Percentiles rank a stretch among this genome's conserved stretches.
Conservation (phyloP, 805 yeast genomes). For the Helenozyma baotianmanensis region DNA sequence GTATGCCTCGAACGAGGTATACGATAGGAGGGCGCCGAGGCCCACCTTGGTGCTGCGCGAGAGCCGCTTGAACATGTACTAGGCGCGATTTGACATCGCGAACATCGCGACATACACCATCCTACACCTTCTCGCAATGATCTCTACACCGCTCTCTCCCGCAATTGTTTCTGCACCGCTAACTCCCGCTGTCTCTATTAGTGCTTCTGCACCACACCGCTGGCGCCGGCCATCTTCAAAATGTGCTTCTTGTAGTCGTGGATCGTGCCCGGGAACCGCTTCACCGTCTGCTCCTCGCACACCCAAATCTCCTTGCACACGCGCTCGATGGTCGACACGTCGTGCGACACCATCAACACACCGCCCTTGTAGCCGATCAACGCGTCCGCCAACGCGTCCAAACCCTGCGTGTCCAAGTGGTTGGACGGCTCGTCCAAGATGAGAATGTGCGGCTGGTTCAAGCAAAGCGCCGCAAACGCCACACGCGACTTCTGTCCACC, state of each 20-base stretch:
- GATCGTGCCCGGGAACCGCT: conserved; percentile 75
- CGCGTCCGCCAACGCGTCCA: conserved; percentile 92
- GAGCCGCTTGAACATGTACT: conserved; percentile 8
- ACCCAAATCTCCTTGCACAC: conserved; percentile 97
- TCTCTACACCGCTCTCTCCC: too few species aligned
- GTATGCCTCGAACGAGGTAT: conserved; percentile 62
- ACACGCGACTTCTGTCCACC: conserved; percentile 99
- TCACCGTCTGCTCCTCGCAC: conserved; percentile 79
- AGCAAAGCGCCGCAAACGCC: conserved; percentile 93
- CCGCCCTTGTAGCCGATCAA: conserved; percentile 89
- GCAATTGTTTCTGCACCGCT: too few species aligned
- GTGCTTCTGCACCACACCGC: conserved; percentile 91
- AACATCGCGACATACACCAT: too few species aligned
- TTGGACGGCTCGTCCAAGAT: conserved; percentile 97
- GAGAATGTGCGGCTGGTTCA: conserved; percentile 84
- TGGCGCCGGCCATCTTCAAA: conserved; percentile 65
- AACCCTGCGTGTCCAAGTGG: conserved; percentile 96
- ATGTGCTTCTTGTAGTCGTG: conserved; percentile 88
- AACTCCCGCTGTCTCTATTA: too few species aligned
- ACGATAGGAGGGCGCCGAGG: conserved; percentile 44
- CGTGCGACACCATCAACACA: conserved; percentile 96
- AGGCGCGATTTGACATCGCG: too few species aligned
- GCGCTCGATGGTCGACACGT: conserved; percentile 80
- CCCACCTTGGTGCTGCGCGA: conserved; percentile 36
- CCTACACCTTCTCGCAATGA: too few species aligned